Evolutionary conservation across 2,329 filamentous ascomycete species (phyloP), one percentile per base, ranked within the genome.

Genomic region (Cladophialophora psammophila): DNA sequence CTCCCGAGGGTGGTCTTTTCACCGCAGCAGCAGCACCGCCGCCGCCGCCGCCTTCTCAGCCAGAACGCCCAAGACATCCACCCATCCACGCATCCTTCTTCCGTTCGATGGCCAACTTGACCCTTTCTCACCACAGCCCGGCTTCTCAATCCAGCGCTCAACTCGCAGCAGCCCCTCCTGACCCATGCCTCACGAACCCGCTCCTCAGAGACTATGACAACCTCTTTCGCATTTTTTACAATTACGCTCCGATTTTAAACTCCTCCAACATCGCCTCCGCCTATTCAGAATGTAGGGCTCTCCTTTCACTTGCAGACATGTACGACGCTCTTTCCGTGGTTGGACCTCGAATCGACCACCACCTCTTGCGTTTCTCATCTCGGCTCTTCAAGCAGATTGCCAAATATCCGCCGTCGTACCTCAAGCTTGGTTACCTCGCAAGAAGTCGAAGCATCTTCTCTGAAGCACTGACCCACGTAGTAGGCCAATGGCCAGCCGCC

Each of bases 321-420:
- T 97, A 97, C 81, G 94, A 97, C 77, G 93, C 94, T 13, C 85
- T 97, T 12, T 85, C 89, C 35, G 93, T 97, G 15, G 93, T 96
- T 8, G 94, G 94, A 0, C 92, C 92, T 1, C 88, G 94, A 42
- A 91, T 97, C 53, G 94, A 97, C 79, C 94, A 98, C 80, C 94
- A 98, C 78, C 85, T 98, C 13, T 83, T 98, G 15, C 92, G 95
- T 73, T 98, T 97, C 77, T 93, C 95, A 74, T 91, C 91, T 26
- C 87, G 93, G 1, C 85, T 98, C 2, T 97, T 94, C 90, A 96
- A 95, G 78, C 94, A 97, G 79, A 96, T 97, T 70, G 93, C 94
- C 60, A 97, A 97, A 79, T 97, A 97, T 76, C 94, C 94, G 12
- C 92, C 95, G 56, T 93, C 90, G 67, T 98, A 97, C 76, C 86